Percentiles rank a stretch among this genome's conserved stretches.
Conservation (phyloP, 2,329 filamentous ascomycete species). For the Taxawa tesnikishii region DNA sequence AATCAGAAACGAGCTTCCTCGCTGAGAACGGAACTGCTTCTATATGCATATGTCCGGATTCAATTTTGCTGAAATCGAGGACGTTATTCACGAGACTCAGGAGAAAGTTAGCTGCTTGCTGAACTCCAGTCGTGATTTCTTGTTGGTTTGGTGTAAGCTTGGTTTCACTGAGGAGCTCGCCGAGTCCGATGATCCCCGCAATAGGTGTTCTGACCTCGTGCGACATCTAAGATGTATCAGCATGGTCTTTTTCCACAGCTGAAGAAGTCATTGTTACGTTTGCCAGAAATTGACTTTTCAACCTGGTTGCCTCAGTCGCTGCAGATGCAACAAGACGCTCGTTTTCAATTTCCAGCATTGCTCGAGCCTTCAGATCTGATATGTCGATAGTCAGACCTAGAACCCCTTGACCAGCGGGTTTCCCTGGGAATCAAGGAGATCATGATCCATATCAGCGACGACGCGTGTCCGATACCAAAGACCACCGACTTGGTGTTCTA, state of each 20-base stretch:
- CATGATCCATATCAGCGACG: background rate
- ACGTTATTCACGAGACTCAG: constrained; percentile 8
- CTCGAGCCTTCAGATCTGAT: constrained; percentile 4
- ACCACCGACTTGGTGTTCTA: background rate
- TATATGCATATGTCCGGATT: constrained; percentile 7
- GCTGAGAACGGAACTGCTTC: constrained; percentile 7
- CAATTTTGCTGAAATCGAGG: constrained; percentile 8
- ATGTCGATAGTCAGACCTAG: constrained; percentile 7
- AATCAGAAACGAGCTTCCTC: constrained; percentile 1
- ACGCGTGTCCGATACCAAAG: constrained; percentile 1
- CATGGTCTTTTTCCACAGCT: no score
- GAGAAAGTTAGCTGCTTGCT: constrained; percentile 5
- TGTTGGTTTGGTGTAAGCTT: constrained; percentile 5
- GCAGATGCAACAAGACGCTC: constrained; percentile 1
- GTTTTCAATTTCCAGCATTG: constrained; percentile 4
- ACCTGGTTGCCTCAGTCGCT: constrained; percentile 4
- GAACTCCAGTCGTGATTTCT: constrained; percentile 4
- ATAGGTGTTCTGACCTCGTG: constrained; percentile 8
- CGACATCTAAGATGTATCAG: constrained; percentile 4
- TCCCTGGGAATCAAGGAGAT: background rate
- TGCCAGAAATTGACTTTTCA: constrained; percentile 8
- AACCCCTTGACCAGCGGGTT: background rate
- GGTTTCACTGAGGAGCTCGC: constrained; percentile 5
- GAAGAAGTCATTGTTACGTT: constrained; percentile 1
- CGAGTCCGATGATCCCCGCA: constrained; percentile 8